Percentiles rank a stretch among this genome's conserved stretches.
phyloP scores from a whole-genome alignment of 352 stramenopile genomes.

The Blastocystis sp. region DNA sequence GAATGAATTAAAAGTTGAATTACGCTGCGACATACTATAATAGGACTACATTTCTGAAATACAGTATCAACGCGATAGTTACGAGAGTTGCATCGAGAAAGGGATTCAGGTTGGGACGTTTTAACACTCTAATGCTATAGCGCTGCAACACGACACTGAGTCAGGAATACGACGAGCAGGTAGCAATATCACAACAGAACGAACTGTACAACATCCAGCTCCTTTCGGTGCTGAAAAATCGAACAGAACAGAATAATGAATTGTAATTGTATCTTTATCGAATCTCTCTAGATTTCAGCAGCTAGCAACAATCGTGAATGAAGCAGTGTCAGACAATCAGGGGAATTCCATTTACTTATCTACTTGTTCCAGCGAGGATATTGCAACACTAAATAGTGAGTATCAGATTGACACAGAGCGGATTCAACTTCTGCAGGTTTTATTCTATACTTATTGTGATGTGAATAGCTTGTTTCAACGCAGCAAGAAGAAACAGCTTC shows the following conservation, averaged over 20 bases:
- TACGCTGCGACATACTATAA: not conserved
- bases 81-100: constrained; percentile 1
- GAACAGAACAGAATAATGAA: not conserved
- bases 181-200: not conserved
- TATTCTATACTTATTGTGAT: not conserved
- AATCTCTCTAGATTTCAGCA: not conserved
- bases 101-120: not conserved
- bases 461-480: not conserved
- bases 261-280: not conserved
- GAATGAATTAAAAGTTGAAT: not conserved
- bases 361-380: not conserved
- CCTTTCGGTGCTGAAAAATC: not conserved
- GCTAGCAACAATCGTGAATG: not conserved
- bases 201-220: not conserved
- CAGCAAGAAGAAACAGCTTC: not conserved
- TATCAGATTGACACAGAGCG: not conserved
- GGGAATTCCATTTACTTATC: not conserved
- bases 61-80: not conserved
- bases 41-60: constrained; percentile 1
- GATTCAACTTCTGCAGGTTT: not conserved
- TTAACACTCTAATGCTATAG: not conserved
- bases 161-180: not conserved
- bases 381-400: not conserved
- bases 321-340: not conserved
- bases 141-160: not conserved